Evolutionary conservation across 768 basidiomycete species (phyloP).

Genomic region (Phylloporus sp.): DNA sequence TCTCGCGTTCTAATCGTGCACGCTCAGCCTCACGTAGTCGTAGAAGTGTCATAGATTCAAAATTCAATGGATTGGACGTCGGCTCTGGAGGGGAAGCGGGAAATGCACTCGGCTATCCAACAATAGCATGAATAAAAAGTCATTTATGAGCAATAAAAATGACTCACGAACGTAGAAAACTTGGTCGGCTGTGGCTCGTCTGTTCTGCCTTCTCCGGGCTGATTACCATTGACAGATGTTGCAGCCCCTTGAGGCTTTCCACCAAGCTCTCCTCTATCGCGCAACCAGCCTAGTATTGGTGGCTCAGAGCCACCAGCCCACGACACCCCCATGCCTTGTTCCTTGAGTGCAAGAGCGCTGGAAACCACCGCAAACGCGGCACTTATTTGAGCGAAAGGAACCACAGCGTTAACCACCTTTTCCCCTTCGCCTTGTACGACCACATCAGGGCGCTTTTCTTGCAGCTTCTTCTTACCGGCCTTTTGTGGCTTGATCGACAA

Average conservation of each 20-base stretch:
- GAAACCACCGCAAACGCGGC: constrained; percentile 76
- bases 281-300: constrained; percentile 66
- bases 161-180: constrained; percentile 43
- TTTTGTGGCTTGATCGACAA: constrained; percentile 62
- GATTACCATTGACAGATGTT: constrained; percentile 18
- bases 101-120: constrained; percentile 18
- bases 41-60: constrained; percentile 76
- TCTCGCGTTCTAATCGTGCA: constrained; percentile 71
- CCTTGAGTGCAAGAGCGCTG: constrained; percentile 48
- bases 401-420: constrained; percentile 66
- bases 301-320: constrained; percentile 78
- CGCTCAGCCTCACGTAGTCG: constrained; percentile 79
- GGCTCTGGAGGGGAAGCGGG: constrained; percentile 15
- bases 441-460: constrained; percentile 24
- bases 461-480: constrained; percentile 34
- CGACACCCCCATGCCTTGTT: constrained; percentile 61
- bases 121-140: constrained; percentile 4
- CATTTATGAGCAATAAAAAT: background rate
- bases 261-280: constrained; percentile 65
- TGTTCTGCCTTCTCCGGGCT: background rate
- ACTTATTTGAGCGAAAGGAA: constrained; percentile 72
- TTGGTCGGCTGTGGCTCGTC: constrained; percentile 18
- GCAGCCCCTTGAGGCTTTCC: constrained; percentile 16
- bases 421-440: constrained; percentile 36
- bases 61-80: constrained; percentile 53